Conservation (phyloP, 2,329 filamentous ascomycete species). For the Hymenoscyphus occultus region DNA sequence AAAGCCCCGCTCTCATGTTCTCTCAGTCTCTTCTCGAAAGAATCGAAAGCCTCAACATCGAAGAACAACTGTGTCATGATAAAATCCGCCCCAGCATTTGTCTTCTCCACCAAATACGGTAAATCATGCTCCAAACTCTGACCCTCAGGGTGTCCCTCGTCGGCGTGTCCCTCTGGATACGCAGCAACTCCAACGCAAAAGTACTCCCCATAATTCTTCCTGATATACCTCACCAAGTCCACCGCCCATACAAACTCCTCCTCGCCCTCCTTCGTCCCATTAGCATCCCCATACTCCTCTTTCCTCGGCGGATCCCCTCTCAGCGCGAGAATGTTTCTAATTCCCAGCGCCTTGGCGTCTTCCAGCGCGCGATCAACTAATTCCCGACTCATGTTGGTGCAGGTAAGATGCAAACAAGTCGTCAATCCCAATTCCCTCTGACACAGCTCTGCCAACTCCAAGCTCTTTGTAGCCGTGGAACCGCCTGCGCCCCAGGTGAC, state of each 20-base stretch:
- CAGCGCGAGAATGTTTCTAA: slow-evolving; percentile 89
- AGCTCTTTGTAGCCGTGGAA: slow-evolving; percentile 83
- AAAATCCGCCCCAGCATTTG: slow-evolving; percentile 88
- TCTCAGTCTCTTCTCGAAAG: slow-evolving; percentile 73
- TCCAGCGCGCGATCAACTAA: slow-evolving; percentile 87
- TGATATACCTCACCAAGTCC: slow-evolving; percentile 88
- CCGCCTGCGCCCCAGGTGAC: slow-evolving; percentile 98
- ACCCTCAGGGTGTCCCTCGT: slow-evolving; percentile 75
- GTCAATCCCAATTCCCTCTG: slow-evolving; percentile 89
- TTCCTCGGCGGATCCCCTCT: slow-evolving; percentile 86
- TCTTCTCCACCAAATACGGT: slow-evolving; percentile 87
- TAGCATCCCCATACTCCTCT: slow-evolving; percentile 76
- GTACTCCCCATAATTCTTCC: slow-evolving; percentile 81
- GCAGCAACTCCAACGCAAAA: slow-evolving; percentile 94
- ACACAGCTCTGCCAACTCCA: slow-evolving; percentile 92
- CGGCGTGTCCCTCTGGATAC: slow-evolving; percentile 93
- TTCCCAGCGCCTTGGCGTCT: slow-evolving; percentile 84
- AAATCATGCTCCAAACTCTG: slow-evolving; percentile 76
- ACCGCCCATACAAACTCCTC: slow-evolving; percentile 85
- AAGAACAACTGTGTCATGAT: slow-evolving; percentile 99
- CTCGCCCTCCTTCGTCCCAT: slow-evolving; percentile 54
- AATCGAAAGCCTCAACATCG: slow-evolving; percentile 76
- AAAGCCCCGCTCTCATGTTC: slow-evolving; percentile 82
- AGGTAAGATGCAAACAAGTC: slow-evolving; percentile 93
- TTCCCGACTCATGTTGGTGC: slow-evolving; percentile 91